phyloP scores from a whole-genome alignment of 2,329 filamentous ascomycete genomes.

The Cladobotryum protrusum region DNA sequence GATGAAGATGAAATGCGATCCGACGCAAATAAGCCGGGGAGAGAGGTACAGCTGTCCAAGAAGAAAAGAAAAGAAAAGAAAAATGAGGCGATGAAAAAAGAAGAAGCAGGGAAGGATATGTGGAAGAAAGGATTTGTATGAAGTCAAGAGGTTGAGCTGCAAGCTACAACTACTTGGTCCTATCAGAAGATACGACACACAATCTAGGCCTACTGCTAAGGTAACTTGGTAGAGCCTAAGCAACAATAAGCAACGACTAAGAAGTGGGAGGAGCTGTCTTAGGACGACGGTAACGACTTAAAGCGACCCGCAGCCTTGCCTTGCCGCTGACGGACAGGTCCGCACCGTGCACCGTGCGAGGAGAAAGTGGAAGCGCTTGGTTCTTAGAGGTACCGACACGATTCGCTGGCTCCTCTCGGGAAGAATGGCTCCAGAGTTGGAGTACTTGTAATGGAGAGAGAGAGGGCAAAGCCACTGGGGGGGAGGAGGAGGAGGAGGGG shows the following conservation, averaged over 20 bases:
- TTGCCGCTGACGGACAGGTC: background rate
- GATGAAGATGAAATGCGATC: background rate
- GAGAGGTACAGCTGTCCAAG: background rate
- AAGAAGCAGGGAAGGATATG: background rate
- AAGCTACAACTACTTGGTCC: background rate
- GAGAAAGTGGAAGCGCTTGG: background rate
- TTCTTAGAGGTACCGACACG: background rate
- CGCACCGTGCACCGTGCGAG: background rate
- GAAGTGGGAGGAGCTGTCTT: too few relatives aligned
- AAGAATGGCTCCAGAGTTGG: too few relatives aligned
- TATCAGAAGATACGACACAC: background rate
- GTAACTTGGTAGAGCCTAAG: background rate
- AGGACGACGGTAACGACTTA: background rate
- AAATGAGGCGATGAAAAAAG: background rate
- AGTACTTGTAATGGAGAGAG: too few relatives aligned
- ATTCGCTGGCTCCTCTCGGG: too few relatives aligned
- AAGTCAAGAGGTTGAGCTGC: too few relatives aligned
- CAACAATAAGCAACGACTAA: too few relatives aligned
- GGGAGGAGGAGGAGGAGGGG: too few relatives aligned
- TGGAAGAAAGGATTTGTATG: background rate
- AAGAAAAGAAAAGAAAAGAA: background rate
- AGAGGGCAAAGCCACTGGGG: too few relatives aligned
- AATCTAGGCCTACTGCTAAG: background rate
- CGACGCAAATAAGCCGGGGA: background rate
- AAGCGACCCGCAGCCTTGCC: background rate